phyloP scores from a whole-genome alignment of 208 protist species.

The Leishmania tropica region DNA sequence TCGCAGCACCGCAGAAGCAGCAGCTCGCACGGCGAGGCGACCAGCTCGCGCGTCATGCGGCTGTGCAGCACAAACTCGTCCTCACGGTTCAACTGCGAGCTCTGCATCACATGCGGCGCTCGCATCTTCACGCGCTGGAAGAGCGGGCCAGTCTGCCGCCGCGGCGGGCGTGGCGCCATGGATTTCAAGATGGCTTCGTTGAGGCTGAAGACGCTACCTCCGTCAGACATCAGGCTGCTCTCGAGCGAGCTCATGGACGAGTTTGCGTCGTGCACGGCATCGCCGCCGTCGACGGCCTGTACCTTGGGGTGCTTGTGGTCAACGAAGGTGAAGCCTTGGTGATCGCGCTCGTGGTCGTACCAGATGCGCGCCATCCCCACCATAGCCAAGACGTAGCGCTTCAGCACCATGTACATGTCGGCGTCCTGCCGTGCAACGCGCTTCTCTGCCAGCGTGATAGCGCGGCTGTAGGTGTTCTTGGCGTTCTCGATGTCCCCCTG shows the following conservation, averaged over 20 bases:
- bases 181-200: conserved; percentile 80
- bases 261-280: conserved; percentile 9
- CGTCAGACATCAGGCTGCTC: conserved; percentile 56
- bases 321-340: conserved; percentile 66
- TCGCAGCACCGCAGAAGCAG: conserved; percentile 86
- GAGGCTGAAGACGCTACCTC: conserved; percentile 71
- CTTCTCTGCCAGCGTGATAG: conserved; percentile 80
- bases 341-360: conserved; percentile 80
- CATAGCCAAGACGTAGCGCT: conserved; percentile 84
- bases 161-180: conserved; percentile 63
- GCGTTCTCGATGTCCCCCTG: conserved; percentile 57
- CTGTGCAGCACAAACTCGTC: conserved; percentile 85
- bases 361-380: conserved; percentile 80
- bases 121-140: conserved; percentile 54
- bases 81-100: conserved; percentile 35
- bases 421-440: conserved; percentile 75
- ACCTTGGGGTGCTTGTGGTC: conserved; percentile 38
- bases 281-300: conserved; percentile 23
- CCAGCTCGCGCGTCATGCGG: conserved; percentile 79
- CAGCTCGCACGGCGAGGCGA: conserved; percentile 82
- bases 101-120: conserved; percentile 34
- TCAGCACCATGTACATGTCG: conserved; percentile 86
- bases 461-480: conserved; percentile 67
- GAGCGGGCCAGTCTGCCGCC: conserved; percentile 57
- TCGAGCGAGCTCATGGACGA: conserved; percentile 56